Evolutionary conservation across 192 early-diverging fungal species (phyloP).

Genomic region (Linderina pennispora): DNA sequence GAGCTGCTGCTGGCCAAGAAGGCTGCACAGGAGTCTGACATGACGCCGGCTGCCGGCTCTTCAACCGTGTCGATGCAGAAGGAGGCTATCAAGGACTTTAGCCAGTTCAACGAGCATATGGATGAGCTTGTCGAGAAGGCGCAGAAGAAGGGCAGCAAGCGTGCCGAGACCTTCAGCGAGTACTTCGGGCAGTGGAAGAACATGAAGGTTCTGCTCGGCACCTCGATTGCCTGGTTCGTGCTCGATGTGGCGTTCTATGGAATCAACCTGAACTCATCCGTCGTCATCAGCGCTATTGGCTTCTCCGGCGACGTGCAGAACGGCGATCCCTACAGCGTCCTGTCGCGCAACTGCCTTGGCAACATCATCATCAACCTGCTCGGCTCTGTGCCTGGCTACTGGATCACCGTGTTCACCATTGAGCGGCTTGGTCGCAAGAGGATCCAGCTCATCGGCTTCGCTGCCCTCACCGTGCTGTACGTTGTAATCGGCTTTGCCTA

Average conservation of each 20-base stretch:
- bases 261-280: slow-evolving; percentile 65
- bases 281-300: slow-evolving; percentile 58
- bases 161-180: background rate
- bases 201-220: slow-evolving; percentile 63
- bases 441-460: slow-evolving; percentile 84
- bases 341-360: slow-evolving; percentile 65
- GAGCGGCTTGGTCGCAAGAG: slow-evolving; percentile 79
- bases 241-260: slow-evolving; percentile 71
- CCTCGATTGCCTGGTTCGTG: slow-evolving; percentile 62
- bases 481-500: slow-evolving; percentile 60
- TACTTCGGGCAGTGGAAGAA: slow-evolving; percentile 76
- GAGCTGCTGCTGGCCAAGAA: slow-evolving; percentile 1
- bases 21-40: background rate
- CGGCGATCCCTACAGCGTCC: slow-evolving; percentile 19
- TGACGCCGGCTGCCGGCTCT: background rate
- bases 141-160: background rate
- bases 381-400: slow-evolving; percentile 89
- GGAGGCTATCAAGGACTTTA: background rate
- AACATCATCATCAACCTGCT: slow-evolving; percentile 80
- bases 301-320: slow-evolving; percentile 25
- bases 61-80: background rate
- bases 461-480: slow-evolving; percentile 64
- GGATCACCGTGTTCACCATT: slow-evolving; percentile 78
- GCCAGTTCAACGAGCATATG: background rate
- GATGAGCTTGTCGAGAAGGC: background rate